Conservation (phyloP, 106 monocot species). For the Dactylorhiza incarnata region DNA sequence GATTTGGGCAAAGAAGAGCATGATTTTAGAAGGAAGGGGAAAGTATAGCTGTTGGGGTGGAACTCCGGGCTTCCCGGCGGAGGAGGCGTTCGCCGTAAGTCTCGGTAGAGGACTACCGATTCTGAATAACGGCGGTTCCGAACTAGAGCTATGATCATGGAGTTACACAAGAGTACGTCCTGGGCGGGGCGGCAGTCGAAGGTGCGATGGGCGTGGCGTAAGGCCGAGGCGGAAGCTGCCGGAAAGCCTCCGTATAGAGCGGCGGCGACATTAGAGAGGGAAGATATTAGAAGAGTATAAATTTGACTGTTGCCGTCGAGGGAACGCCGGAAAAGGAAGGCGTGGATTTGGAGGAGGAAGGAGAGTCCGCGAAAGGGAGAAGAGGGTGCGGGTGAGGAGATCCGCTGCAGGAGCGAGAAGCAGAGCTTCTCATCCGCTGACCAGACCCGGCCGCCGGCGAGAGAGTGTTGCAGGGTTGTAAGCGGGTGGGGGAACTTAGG, state of each 20-base stretch:
- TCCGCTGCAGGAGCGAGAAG: constrained; percentile 1
- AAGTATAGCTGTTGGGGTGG: constrained; percentile 33
- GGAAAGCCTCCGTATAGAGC: not conserved
- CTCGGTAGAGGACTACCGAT: constrained; percentile 20
- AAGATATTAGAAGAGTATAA: not conserved
- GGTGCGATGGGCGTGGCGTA: not conserved
- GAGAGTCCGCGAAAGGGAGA: not conserved
- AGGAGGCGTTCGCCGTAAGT: constrained; percentile 8
- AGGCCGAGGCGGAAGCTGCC: not conserved
- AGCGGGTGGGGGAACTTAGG: not conserved
- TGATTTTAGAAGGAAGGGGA: constrained; percentile 38
- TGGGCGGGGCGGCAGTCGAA: constrained; percentile 12
- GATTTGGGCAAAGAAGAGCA: constrained; percentile 4
- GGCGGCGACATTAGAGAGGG: not conserved
- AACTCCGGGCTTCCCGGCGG: not conserved
- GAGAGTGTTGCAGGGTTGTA: not conserved
- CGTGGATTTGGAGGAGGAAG: constrained; percentile 9
- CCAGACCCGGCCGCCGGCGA: constrained; percentile 2
- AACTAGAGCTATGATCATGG: constrained; percentile 24
- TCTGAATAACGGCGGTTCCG: constrained; percentile 9
- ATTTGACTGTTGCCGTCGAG: constrained; percentile 2
- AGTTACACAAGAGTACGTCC: constrained; percentile 28
- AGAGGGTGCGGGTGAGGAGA: not conserved
- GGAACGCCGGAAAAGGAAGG: constrained; percentile 7
- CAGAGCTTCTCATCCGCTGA: constrained; percentile 6